Evolutionary conservation across 2,329 filamentous ascomycete genomes (phyloP).

Genomic region (Fusarium subglutinans): DNA sequence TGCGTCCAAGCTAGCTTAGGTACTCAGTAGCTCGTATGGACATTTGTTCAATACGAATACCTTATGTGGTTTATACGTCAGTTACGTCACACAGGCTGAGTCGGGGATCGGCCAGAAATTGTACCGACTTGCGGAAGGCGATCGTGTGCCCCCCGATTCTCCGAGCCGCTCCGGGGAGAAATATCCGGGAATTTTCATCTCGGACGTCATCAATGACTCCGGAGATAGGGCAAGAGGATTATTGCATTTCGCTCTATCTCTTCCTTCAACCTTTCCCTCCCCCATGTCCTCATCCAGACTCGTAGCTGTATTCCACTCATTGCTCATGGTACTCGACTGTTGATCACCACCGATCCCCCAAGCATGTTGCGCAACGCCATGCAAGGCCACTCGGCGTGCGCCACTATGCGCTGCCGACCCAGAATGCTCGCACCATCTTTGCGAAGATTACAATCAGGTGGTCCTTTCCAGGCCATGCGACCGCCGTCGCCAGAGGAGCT

Average conservation of each 20-base stretch:
- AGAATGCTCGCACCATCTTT: conserved; percentile 58
- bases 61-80: neutral
- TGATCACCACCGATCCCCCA: conserved; percentile 21
- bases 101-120: conserved; percentile 23
- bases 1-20: neutral
- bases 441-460: conserved; percentile 46
- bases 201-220: conserved; percentile 38
- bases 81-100: neutral
- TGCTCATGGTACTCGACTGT: conserved; percentile 21
- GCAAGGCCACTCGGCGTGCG: conserved; percentile 35
- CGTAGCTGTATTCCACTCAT: neutral
- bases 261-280: too few species aligned
- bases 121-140: conserved; percentile 15
- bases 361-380: conserved; percentile 45
- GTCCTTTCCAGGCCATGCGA: conserved; percentile 70
- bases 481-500: conserved; percentile 84
- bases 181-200: conserved; percentile 32
- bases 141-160: conserved; percentile 33
- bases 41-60: neutral
- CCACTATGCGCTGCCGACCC: conserved; percentile 44
- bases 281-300: neutral
- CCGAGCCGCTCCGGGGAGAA: conserved; percentile 41
- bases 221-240: conserved; percentile 13
- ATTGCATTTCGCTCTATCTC: neutral
- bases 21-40: neutral